Evolutionary conservation across 371 early-diverging fungal species (phyloP).

Genomic region (Capniomyces stellatus): DNA sequence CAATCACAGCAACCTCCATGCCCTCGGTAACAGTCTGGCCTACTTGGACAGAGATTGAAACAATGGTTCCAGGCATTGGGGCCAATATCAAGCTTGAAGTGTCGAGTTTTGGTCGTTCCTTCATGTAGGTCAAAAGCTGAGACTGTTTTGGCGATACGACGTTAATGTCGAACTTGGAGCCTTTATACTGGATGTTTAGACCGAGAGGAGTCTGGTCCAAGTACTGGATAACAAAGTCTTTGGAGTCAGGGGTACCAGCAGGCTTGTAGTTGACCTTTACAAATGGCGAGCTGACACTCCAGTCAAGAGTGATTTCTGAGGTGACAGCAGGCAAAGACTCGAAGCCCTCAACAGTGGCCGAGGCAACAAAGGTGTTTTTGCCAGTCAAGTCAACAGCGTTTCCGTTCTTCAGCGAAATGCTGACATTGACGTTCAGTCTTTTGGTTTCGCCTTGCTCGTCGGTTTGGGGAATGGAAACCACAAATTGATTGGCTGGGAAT

Average conservation of each 20-base stretch:
- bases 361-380: conserved; percentile 8
- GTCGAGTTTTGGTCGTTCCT: conserved; percentile 49
- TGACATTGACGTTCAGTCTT: conserved; percentile 15
- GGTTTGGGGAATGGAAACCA: conserved; percentile 12
- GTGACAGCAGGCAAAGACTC: background rate
- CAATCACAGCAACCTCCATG: conserved; percentile 66
- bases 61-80: conserved; percentile 89
- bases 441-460: conserved; percentile 24
- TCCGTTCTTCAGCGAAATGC: conserved; percentile 1
- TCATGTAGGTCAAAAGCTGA: conserved; percentile 48
- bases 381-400: conserved; percentile 3
- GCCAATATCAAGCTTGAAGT: conserved; percentile 51
- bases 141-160: conserved; percentile 43
- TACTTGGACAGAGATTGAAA: conserved; percentile 59
- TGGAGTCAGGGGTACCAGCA: background rate
- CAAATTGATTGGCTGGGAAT: conserved; percentile 2
- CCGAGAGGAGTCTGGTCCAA: conserved; percentile 54
- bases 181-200: conserved; percentile 59
- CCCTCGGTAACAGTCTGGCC: conserved; percentile 78
- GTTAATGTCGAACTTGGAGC: conserved; percentile 61
- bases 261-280: conserved; percentile 30
- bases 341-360: background rate
- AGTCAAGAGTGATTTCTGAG: conserved; percentile 27
- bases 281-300: conserved; percentile 58
- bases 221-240: conserved; percentile 51